Evolutionary conservation across 768 basidiomycete genomes (phyloP).

Genomic region (Termitomyces sp.): DNA sequence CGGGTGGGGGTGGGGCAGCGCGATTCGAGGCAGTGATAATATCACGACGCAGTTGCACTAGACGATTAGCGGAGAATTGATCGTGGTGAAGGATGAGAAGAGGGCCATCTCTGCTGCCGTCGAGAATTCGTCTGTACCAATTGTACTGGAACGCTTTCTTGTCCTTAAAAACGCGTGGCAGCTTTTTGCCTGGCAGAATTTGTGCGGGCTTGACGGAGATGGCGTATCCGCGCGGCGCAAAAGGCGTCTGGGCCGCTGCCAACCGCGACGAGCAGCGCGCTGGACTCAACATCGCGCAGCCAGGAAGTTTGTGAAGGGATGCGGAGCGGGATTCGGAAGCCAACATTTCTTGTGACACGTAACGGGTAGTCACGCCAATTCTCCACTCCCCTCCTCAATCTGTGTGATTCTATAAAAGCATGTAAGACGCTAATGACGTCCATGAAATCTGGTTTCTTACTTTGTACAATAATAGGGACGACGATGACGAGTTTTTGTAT

Average conservation of each 20-base stretch:
- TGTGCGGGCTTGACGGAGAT: slow-evolving; percentile 50
- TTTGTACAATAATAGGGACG: slow-evolving; percentile 43
- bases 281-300: slow-evolving; percentile 13
- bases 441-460: not conserved
- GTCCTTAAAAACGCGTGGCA: slow-evolving; percentile 65
- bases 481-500: slow-evolving; percentile 79
- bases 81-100: slow-evolving; percentile 76
- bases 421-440: slow-evolving; percentile 9
- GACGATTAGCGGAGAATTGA: slow-evolving; percentile 63
- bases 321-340: slow-evolving; percentile 13
- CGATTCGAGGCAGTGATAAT: slow-evolving; percentile 52
- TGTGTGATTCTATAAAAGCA: not conserved
- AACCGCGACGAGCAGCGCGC: slow-evolving; percentile 24
- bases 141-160: slow-evolving; percentile 80
- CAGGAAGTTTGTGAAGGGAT: not conserved
- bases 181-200: slow-evolving; percentile 44
- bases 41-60: slow-evolving; percentile 64
- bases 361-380: slow-evolving; percentile 4
- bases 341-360: slow-evolving; percentile 16
- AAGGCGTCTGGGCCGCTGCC: slow-evolving; percentile 18
- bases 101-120: slow-evolving; percentile 47
- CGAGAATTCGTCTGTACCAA: slow-evolving; percentile 71
- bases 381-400: not conserved
- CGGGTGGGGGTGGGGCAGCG: slow-evolving; percentile 32
- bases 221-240: slow-evolving; percentile 40